Conservation (phyloP, 805 yeast species). For the Ogataea nakhonphanomensis region DNA sequence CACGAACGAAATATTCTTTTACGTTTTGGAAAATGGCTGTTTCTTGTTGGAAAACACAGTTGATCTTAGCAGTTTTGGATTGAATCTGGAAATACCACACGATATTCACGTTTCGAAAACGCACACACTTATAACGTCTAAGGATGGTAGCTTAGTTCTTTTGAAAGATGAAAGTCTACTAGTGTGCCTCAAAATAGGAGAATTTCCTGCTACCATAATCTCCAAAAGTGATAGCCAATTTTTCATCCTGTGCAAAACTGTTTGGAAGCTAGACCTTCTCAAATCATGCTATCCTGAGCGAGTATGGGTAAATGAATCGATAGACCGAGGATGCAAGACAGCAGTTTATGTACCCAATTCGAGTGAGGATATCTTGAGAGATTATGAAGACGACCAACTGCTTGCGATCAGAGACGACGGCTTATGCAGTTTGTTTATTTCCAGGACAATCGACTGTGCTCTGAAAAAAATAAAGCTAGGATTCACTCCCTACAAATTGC, state of each 20-base stretch:
- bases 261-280: conserved; percentile 28
- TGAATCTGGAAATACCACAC: conserved; percentile 14
- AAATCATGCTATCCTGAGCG: conserved; percentile 26
- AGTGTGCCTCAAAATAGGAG: conserved; percentile 16
- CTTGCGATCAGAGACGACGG: conserved; percentile 35
- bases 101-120: conserved; percentile 4
- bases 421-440: conserved; percentile 24
- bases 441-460: conserved; percentile 15
- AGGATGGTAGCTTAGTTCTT: conserved; percentile 20
- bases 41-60: not conserved
- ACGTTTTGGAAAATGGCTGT: conserved; percentile 4
- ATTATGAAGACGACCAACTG: conserved; percentile 15
- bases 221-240: conserved; percentile 1
- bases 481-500: conserved; percentile 25
- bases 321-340: conserved; percentile 20
- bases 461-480: conserved; percentile 27
- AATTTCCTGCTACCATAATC: conserved; percentile 19
- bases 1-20: conserved; percentile 15
- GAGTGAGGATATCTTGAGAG: conserved; percentile 2
- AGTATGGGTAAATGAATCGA: conserved; percentile 25
- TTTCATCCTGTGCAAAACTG: conserved; percentile 21
- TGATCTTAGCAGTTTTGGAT: conserved; percentile 2
- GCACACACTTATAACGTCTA: conserved; percentile 21
- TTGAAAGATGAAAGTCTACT: not conserved
- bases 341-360: conserved; percentile 12